Percentiles rank a stretch among this genome's conserved stretches.
Conservation (phyloP, 768 basidiomycete genomes). For the Lactarius vividus region DNA sequence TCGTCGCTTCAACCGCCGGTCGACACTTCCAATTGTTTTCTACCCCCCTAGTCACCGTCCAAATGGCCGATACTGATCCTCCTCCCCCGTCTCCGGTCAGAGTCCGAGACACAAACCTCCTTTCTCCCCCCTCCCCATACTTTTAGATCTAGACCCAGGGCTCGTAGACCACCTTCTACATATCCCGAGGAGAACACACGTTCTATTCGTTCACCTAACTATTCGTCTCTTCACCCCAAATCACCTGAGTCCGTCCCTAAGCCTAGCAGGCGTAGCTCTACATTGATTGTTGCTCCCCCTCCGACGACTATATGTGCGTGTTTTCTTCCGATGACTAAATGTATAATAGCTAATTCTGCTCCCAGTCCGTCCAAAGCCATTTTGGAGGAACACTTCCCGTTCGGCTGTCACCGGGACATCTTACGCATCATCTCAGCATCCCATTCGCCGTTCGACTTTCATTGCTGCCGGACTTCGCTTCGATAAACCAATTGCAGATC, state of each 20-base stretch:
- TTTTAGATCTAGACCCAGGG: neutral
- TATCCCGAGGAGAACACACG: neutral
- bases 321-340: neutral
- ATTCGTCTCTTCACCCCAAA: neutral
- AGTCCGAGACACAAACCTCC: neutral
- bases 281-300: constrained; percentile 49
- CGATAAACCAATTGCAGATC: constrained; percentile 51
- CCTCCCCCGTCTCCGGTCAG: constrained; percentile 2
- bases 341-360: neutral
- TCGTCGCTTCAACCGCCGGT: constrained; percentile 17
- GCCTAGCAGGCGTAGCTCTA: neutral
- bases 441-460: constrained; percentile 74
- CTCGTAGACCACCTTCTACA: constrained; percentile 7
- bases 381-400: constrained; percentile 72
- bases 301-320: constrained; percentile 64
- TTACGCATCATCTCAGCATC: constrained; percentile 70
- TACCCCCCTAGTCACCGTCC: constrained; percentile 17
- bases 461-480: constrained; percentile 72
- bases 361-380: constrained; percentile 75
- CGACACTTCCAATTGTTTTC: constrained; percentile 1
- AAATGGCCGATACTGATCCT: constrained; percentile 19
- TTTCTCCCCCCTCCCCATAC: constrained; percentile 19
- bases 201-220: neutral
- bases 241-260: neutral
- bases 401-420: constrained; percentile 71